Base-by-base conservation (phyloP, 768 basidiomycete genomes). In the Leccinum truebloodii region DNA sequence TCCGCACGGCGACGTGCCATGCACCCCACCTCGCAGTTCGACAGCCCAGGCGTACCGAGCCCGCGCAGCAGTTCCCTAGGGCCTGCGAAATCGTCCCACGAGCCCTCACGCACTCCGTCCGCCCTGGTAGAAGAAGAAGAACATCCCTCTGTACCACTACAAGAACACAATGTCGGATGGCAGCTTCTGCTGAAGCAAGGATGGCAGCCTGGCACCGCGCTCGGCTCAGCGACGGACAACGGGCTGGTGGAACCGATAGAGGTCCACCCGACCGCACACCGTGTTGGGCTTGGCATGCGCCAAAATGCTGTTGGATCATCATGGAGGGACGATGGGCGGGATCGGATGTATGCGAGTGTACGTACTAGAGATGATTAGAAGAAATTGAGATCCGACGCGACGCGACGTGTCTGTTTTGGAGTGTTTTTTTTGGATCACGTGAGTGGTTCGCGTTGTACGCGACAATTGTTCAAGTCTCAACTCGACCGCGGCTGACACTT, bases 181-280 rank as follows among this genome's bases (percentile, higher is more conserved):
- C 80, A 77, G 39, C 75, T 93, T 32, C 77, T 92, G 1, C 76
- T 86, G 71, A 88, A 86, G 69, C 89, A 89, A 71, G 90, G 90
- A 1, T 93, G 91, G 92, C 76, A 78, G 18, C 90, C 88, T 9
- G 91, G 90, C 1, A 73, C 74, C 10, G 67, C 70, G 22, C 75
- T 83, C 4, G 73, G 72, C n/a, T 4, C 24, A 3, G 51, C 35
- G 0, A 20, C 26, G 7, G 76, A 35, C 22, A 57, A n/a, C 2
- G 81, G 80, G 16, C 71, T 86, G 16, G 73, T 84, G n/a, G 85
- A 83, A 28, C 89, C 89, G 2, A 71, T 90, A 6, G 77, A 84
- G 64, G 75, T 84, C 6, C 79, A 70, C 41, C 60, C 75, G 2
- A 82, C 65, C 20, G 55, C 71, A 35, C 72, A 79, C 58, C 76